Percentiles rank a stretch among this genome's conserved stretches.
Evolutionary conservation across 2,329 filamentous ascomycete genomes (phyloP).

Genomic region (Meredithiella fracta): DNA sequence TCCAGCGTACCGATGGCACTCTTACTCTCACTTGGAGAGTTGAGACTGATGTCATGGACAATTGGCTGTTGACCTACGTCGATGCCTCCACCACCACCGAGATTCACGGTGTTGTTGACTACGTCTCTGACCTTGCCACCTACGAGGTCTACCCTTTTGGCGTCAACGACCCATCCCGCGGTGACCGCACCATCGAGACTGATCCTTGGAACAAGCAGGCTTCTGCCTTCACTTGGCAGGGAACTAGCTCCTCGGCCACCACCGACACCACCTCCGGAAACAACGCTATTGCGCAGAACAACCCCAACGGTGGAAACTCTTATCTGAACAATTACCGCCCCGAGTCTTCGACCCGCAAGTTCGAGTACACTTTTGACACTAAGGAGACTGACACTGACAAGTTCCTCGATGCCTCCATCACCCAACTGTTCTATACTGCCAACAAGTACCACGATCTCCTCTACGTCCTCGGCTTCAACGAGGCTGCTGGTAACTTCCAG

Average conservation of each 20-base stretch:
- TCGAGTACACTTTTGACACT: constrained; percentile 29
- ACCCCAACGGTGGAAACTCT: constrained; percentile 27
- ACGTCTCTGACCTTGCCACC: constrained; percentile 34
- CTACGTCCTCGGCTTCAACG: constrained; percentile 39
- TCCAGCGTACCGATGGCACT: constrained; percentile 29
- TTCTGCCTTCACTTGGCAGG: constrained; percentile 38
- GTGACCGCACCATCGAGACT: constrained; percentile 26
- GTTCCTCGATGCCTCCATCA: constrained; percentile 38
- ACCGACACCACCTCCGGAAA: constrained; percentile 41
- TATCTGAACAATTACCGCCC: constrained; percentile 31
- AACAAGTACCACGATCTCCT: constrained; percentile 45
- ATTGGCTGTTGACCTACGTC: constrained; percentile 44
- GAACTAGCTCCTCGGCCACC: constrained; percentile 30
- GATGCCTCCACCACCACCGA: constrained; percentile 31
- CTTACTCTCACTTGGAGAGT: constrained; percentile 39
- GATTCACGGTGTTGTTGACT: constrained; percentile 39
- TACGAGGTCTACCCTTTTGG: constrained; percentile 42
- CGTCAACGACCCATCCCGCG: constrained; percentile 36
- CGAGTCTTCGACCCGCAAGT: constrained; percentile 24
- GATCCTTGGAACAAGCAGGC: constrained; percentile 32
- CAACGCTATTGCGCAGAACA: constrained; percentile 39
- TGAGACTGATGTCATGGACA: constrained; percentile 38
- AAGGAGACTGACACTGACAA: constrained; percentile 21
- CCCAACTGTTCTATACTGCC: constrained; percentile 44
- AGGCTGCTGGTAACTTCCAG: constrained; percentile 44